Percentiles rank a stretch among this genome's conserved stretches.
Evolutionary conservation across 768 basidiomycete genomes (phyloP).

Genomic region (Tephrocybe sp.): DNA sequence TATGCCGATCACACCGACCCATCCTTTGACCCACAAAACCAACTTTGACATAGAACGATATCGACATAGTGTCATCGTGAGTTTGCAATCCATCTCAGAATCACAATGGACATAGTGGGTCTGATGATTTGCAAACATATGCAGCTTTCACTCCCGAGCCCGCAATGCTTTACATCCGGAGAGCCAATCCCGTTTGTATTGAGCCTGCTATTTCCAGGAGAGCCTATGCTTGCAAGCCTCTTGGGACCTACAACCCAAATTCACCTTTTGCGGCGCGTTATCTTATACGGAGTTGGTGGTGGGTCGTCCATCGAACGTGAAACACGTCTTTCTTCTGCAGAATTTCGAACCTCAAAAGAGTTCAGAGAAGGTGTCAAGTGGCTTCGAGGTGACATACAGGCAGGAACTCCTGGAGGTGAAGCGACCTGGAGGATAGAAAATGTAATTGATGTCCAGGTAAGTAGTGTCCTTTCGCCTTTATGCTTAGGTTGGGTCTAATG

Average conservation of each 20-base stretch:
- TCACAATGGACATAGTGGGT: neutral
- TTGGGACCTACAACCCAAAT: conserved; percentile 32
- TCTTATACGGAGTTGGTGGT: conserved; percentile 25
- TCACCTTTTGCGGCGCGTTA: conserved; percentile 33
- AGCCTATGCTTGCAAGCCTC: conserved; percentile 37
- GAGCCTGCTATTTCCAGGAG: conserved; percentile 31
- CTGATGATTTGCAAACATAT: neutral
- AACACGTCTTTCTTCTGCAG: conserved; percentile 18
- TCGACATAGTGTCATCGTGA: conserved; percentile 25
- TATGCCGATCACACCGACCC: conserved; percentile 22
- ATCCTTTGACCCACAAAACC: conserved; percentile 12
- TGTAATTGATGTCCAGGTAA: conserved; percentile 28
- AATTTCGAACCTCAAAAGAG: conserved; percentile 26
- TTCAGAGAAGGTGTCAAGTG: conserved; percentile 33
- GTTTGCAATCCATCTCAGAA: conserved; percentile 10
- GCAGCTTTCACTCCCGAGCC: conserved; percentile 38
- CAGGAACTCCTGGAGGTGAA: conserved; percentile 36
- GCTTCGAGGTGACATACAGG: conserved; percentile 31
- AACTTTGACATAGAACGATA: conserved; percentile 15
- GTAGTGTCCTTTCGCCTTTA: too few species aligned
- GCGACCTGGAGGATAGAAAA: conserved; percentile 33
- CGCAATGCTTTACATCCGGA: conserved; percentile 36
- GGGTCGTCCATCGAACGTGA: conserved; percentile 27
- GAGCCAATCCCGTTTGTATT: conserved; percentile 37
- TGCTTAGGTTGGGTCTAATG: too few species aligned